Conservation (phyloP, 306 rosid species). For the Rubus parviflorus region DNA sequence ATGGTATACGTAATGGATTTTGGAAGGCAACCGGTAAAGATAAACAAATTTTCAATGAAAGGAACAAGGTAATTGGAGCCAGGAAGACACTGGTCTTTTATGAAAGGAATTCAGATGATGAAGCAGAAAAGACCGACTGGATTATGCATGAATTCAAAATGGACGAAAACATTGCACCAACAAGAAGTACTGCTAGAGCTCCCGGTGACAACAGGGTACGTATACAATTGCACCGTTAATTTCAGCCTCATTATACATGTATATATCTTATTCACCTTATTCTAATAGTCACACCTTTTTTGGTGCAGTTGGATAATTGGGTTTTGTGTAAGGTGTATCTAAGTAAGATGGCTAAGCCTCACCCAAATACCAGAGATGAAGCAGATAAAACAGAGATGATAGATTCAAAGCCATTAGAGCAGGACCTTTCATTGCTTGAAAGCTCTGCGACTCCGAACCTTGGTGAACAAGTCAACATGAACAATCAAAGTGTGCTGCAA, state of each 20-base stretch:
- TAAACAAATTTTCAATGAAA: neutral
- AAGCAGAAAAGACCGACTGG: neutral
- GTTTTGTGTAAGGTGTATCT: neutral
- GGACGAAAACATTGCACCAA: neutral
- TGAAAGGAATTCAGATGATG: neutral
- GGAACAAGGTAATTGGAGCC: neutral
- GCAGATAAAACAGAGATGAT: neutral
- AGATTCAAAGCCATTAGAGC: neutral
- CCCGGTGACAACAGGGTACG: neutral
- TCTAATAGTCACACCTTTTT: neutral
- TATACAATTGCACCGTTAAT: too few species aligned
- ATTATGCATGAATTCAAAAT: neutral
- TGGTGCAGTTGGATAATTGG: neutral
- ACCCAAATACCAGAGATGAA: neutral
- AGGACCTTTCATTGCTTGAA: neutral
- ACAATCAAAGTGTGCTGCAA: neutral
- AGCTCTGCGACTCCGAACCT: neutral
- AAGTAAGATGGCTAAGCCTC: neutral
- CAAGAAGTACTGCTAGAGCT: neutral
- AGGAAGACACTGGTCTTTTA: neutral
- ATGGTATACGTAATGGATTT: neutral
- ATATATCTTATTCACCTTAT: neutral
- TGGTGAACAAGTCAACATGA: neutral
- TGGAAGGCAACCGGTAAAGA: neutral
- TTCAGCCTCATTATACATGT: neutral